Base-by-base conservation (phyloP, 2,329 filamentous ascomycete genomes). In the Pyrenophora graminea region DNA sequence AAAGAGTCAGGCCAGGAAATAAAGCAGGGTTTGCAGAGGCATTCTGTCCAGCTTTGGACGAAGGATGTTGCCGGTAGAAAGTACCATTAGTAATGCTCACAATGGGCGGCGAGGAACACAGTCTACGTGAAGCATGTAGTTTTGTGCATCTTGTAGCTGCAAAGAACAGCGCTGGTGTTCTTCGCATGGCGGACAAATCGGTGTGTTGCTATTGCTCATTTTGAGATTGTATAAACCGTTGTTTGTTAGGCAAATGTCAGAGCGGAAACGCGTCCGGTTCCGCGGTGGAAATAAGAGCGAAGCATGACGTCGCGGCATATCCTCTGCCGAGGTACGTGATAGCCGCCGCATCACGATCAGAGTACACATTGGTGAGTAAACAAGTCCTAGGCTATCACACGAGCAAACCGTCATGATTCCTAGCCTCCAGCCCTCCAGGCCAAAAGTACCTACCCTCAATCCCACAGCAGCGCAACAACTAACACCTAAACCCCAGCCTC, bases 11-110 rank as follows among this genome's bases (percentile, higher is more conserved):
- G 46, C 85, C 78, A 3, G 82, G 79, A 69, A 96, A 96, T 3
- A 97, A 77, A 4, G 90, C 79, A 18, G 85, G 86, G 68, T 94
- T 93, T 15, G 79, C 74, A 53, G 79, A 66, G 23, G 68, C 59
- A 48, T 76, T 64, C 39, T 71, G 56, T 3, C 81, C 74, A 42
- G 76, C 46, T 46, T 57, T 64, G 4, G 68, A 59, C 23, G 53
- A 59, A 4, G 90, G 89, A 70, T 92, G 87, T 42, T 86, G 82
- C 34, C 86, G 84, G 76, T 93, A 95, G 74, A 96, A 95, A 1
- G 90, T 93, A 72, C 84, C 91, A 76, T 91, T 86, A 39, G 50
- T 30, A 18, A 73, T 73, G 13, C 50, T 62, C 30, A 73, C 61
- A 27, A 73, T 66, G 7, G 70, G 66, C 4, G 58, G 53, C 17